Evolutionary conservation across 1,139 yeast genomes (phyloP), one percentile per base, ranked within the genome.

Genomic region (Yamadazyma diospyri): DNA sequence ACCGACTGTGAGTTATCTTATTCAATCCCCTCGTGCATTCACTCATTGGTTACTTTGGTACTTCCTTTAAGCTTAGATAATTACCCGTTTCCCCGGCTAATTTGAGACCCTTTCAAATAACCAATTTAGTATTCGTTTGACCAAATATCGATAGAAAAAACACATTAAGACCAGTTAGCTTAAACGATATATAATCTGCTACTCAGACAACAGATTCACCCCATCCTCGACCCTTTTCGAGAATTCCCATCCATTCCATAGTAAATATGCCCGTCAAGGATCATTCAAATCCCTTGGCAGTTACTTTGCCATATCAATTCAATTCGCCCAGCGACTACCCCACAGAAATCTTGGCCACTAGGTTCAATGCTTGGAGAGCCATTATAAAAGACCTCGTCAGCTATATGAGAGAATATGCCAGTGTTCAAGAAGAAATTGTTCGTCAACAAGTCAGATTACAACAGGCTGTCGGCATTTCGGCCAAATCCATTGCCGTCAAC

Each of bases 331-430:
- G 51, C 24, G 69, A 64, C 25, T 57, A 76, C 49, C 97, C 97
- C 10, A 87, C 97, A 1, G 97, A 88, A 41, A 76, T 85, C 6
- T 65, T 92, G 46, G 94, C 95, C 4, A 72, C 76, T 24, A 69
- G 98, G 43, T 87, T 89, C 53, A 75, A 80, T 30, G 82, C 94
- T 3, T 92, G 97, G 97, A 68, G 96, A 43, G 71, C 76, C 34
- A 76, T 89, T 34, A 80, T 88, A 39, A 78, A 81, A 38, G 82
- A 89, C 23, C 61, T 92, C 37, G 72, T 85, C 17, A 75, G 70
- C 34, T 92, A 92, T 54, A 67, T 89, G 42, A 75, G 73, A 43
- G 96, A 88, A 48, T 83, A 81, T 31, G 86, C 87, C 10, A 74
- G 83, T 13, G 92, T 85, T 30, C 94, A 87, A 54, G 96, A 88